Conservation (phyloP, 2,329 filamentous ascomycete species). For the Fusarium sp. region DNA sequence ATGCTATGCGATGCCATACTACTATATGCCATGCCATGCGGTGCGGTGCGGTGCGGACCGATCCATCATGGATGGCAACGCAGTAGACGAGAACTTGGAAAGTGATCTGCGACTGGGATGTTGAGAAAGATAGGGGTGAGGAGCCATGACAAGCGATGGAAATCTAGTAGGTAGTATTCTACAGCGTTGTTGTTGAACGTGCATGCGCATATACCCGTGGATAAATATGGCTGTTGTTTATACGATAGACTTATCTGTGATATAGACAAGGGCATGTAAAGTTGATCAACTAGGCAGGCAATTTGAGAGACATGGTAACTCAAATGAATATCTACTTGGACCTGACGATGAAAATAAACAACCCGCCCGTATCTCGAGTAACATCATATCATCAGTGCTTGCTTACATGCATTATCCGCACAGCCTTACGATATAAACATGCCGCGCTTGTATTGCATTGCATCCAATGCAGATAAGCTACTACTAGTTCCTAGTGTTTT, state of each 20-base stretch:
- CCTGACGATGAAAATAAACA: neutral
- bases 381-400: neutral
- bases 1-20: neutral
- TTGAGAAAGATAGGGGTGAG: neutral
- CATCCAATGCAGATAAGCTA: constrained; percentile 29
- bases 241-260: constrained; percentile 6
- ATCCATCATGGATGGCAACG: constrained; percentile 13
- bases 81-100: neutral
- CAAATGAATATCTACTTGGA: neutral
- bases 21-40: neutral
- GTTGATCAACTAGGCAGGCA: neutral
- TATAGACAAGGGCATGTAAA: constrained; percentile 22
- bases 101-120: constrained; percentile 33
- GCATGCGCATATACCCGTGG: constrained; percentile 21
- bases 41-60: neutral
- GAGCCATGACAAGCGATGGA: constrained; percentile 19
- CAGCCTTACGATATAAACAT: constrained; percentile 11
- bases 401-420: neutral
- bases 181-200: constrained; percentile 19
- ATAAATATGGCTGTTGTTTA: constrained; percentile 15
- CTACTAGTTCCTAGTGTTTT: neutral
- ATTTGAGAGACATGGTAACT: neutral
- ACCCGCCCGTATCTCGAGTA: neutral
- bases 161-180: constrained; percentile 28
- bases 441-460: neutral